Percentiles rank a stretch among this genome's conserved stretches.
phyloP scores from a whole-genome alignment of 768 basidiomycete species.

The Boletus rubropictus region DNA sequence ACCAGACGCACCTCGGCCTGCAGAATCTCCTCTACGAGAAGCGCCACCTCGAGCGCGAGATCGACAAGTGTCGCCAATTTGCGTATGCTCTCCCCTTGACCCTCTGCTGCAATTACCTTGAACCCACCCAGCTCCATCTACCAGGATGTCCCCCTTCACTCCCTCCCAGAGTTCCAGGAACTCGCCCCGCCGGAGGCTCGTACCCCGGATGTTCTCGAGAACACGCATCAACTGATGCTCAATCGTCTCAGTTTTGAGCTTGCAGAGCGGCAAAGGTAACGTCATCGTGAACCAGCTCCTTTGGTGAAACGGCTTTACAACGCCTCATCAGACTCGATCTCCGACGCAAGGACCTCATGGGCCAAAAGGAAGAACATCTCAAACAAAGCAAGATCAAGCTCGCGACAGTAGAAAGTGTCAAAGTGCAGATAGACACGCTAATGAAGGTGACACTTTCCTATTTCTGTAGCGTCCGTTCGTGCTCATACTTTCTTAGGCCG shows the following conservation, averaged over 20 bases:
- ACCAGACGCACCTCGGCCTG: conserved; percentile 78
- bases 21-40: conserved; percentile 89
- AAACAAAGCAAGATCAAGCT: conserved; percentile 75
- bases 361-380: conserved; percentile 72
- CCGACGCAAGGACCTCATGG: conserved; percentile 58
- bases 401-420: conserved; percentile 69
- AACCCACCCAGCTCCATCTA: conserved; percentile 63
- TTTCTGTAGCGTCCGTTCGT: neutral
- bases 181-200: conserved; percentile 67
- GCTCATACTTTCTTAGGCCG: conserved; percentile 42
- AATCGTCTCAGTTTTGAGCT: conserved; percentile 85
- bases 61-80: conserved; percentile 88
- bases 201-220: conserved; percentile 52
- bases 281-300: neutral
- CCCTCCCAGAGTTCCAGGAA: conserved; percentile 58
- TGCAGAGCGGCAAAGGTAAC: conserved; percentile 79
- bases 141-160: conserved; percentile 77
- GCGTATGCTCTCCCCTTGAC: conserved; percentile 47
- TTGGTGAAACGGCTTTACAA: conserved; percentile 3
- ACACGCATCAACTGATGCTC: conserved; percentile 82
- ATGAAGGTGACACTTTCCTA: conserved; percentile 50
- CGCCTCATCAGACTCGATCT: conserved; percentile 56
- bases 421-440: conserved; percentile 68
- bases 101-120: neutral
- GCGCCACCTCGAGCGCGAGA: conserved; percentile 84